Conservation (phyloP, 805 yeast genomes). For the Candida tammaniensis region DNA sequence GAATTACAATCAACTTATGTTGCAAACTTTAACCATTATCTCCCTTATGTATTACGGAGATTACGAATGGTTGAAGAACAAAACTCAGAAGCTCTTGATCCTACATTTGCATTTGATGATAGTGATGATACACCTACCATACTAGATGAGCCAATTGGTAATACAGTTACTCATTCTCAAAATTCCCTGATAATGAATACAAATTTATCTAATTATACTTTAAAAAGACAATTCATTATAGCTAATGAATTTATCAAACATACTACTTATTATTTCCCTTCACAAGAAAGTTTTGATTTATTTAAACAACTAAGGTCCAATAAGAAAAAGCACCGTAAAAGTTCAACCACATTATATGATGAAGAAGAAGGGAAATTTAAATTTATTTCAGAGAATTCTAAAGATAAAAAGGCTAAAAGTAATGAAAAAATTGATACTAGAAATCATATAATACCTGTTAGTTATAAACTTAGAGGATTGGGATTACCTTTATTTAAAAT, state of each 20-base stretch:
- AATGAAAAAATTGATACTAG: constrained; percentile 23
- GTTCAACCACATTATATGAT: constrained; percentile 20
- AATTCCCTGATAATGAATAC: constrained; percentile 8
- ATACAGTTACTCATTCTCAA: constrained; percentile 6
- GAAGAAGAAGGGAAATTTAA: constrained; percentile 20
- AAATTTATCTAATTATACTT: constrained; percentile 19
- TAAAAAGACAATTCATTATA: constrained; percentile 29
- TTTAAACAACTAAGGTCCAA: constrained; percentile 26
- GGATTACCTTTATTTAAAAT: constrained; percentile 39
- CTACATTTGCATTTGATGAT: constrained; percentile 1
- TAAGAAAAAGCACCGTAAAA: constrained; percentile 20
- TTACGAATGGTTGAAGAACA: no score
- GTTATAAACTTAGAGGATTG: constrained; percentile 26
- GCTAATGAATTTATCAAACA: constrained; percentile 32
- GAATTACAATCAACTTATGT: constrained; percentile 35
- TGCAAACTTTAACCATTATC: constrained; percentile 36
- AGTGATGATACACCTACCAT: constrained; percentile 23
- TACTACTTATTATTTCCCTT: constrained; percentile 27
- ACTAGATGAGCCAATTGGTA: constrained; percentile 14
- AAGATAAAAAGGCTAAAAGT: constrained; percentile 3
- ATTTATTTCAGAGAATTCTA: constrained; percentile 3
- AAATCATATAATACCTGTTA: constrained; percentile 31
- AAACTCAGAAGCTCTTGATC: constrained; percentile 2
- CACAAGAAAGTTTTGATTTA: constrained; percentile 23
- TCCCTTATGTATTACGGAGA: constrained; percentile 37